Evolutionary conservation across 768 basidiomycete species (phyloP), one percentile per base, ranked within the genome.

Genomic region (Fomitopsis serialis): DNA sequence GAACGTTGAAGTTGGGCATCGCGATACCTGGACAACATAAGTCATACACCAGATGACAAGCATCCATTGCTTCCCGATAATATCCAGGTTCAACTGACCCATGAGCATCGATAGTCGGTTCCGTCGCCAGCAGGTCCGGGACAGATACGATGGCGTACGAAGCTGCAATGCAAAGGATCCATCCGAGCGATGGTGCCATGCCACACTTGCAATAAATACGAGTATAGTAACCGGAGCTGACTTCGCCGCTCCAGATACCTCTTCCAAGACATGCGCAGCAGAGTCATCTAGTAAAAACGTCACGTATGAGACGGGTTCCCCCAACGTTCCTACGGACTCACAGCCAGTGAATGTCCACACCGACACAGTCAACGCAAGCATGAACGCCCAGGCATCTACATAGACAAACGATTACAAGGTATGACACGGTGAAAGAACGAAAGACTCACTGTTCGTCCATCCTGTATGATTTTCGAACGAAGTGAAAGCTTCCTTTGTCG

Each of bases 261-360:
- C 86, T 68, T 88, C 86, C n/a, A 85, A 78, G 42, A 88, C 80
- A 56, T 87, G 86, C 23, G 83, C 85, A 9, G 86, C 86, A 32
- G 86, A 87, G 61, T 88, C 86, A 56, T 88, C 86, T 87, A 51
- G 13, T 21, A 17, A n/a, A n/a, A n/a, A n/a, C n/a, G 1, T 17
- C 6, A 8, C 19, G 15, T 40, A 17, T 40, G 7, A 40, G 37
- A 29, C 4, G 8, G 4, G 6, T 48, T 21, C 24, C 19, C 24
- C 19, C n/a, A 27, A 22, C n/a, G 27, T 12, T 17, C 13, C 7
- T 10, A 25, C 3, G 24, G 9, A 35, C 19, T 2, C 52, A 86
- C 86, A 88, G 55, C 86, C 86, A 1, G 85, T 87, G 52, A 88
- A 66, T 3, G 84, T 84, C 86, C 86, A 88, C 86, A 87, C 87